Conservation (phyloP, 495 filamentous ascomycete species). For the Amorphotheca resinae region DNA sequence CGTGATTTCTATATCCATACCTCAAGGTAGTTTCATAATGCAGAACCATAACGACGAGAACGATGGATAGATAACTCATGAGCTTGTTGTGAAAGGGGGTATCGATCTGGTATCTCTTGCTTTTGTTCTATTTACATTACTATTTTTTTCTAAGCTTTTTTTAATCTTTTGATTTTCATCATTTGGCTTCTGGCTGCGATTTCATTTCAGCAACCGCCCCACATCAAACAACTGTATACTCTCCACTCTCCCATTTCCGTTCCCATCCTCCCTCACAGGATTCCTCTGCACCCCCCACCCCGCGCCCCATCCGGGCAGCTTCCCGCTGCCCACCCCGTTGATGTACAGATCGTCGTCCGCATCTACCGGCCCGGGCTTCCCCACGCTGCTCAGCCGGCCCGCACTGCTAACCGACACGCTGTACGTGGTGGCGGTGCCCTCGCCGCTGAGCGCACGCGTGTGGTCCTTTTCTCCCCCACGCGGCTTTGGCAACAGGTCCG, state of each 20-base stretch:
- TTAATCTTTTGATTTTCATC: too few species aligned
- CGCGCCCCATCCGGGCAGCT: conserved; percentile 12
- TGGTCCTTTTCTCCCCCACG: conserved; percentile 1
- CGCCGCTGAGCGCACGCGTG: background rate
- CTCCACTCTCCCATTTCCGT: conserved; percentile 8
- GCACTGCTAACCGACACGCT: background rate
- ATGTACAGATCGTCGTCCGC: conserved; percentile 11
- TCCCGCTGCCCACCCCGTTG: background rate
- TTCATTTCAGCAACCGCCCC: conserved; percentile 16
- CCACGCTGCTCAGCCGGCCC: too few species aligned
- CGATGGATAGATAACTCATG: too few species aligned
- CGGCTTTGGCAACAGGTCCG: conserved; percentile 14
- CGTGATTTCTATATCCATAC: too few species aligned
- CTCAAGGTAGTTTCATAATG: too few species aligned
- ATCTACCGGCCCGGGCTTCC: background rate
- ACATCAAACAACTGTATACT: conserved; percentile 18
- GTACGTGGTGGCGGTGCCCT: background rate
- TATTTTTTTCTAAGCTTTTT: too few species aligned
- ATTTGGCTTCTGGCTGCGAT: too few species aligned
- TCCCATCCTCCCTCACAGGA: background rate
- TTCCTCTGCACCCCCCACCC: conserved; percentile 15
- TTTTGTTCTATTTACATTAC: too few species aligned
- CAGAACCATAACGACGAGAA: too few species aligned
- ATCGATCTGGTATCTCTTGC: too few species aligned
- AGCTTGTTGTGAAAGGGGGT: too few species aligned